Evolutionary conservation across 2,329 filamentous ascomycete species (phyloP).

Genomic region (Sporothrix pallida): DNA sequence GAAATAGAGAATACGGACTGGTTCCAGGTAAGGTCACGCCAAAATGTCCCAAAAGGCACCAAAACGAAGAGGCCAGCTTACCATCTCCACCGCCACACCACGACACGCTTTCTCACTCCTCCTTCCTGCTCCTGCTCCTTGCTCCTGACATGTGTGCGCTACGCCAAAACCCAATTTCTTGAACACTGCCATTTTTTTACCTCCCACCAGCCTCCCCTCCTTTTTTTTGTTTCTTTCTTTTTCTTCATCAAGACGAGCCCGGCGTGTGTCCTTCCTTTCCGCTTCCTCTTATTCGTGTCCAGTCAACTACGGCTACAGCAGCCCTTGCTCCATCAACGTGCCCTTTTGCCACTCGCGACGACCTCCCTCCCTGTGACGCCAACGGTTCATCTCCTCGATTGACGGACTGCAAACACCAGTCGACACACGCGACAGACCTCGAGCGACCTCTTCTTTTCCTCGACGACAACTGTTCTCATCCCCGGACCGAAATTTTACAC

Average conservation of each 20-base stretch:
- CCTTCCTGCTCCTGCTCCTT: conserved; percentile 21
- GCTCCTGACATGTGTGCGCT: conserved; percentile 25
- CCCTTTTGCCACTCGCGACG: neutral
- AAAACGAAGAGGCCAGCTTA: conserved; percentile 40
- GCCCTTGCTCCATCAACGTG: neutral
- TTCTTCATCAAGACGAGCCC: neutral
- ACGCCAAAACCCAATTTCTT: neutral
- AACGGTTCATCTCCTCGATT: neutral
- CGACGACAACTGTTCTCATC: neutral
- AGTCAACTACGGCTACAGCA: too few species aligned
- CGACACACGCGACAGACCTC: neutral
- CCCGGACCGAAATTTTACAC: too few species aligned
- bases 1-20: neutral
- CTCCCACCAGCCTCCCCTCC: conserved; percentile 14
- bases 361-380: neutral
- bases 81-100: conserved; percentile 34
- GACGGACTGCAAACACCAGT: neutral
- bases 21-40: neutral
- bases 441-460: neutral
- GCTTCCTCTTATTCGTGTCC: too few species aligned
- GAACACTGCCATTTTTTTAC: neutral
- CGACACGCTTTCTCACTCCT: conserved; percentile 29
- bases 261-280: conserved; percentile 9
- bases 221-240: neutral
- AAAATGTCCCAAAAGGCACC: neutral